Percentiles rank a stretch among this genome's conserved stretches.
Conservation (phyloP, 1,284 basidiomycete genomes). For the Marasmius oreades region DNA sequence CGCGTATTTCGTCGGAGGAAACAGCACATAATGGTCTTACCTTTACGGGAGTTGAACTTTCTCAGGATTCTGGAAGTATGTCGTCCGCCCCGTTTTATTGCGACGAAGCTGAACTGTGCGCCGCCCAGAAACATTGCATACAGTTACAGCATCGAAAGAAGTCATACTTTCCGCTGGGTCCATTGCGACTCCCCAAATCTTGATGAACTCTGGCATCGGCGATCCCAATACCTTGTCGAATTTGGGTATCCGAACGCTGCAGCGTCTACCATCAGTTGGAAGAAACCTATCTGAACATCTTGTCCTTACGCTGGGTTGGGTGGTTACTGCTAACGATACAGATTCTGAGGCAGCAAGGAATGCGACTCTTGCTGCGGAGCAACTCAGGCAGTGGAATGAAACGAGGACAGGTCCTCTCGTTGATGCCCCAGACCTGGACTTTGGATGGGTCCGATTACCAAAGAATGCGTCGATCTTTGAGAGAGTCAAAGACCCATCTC, state of each 20-base stretch:
- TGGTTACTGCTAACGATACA: slow-evolving; percentile 7
- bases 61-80: background rate
- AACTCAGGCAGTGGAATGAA: slow-evolving; percentile 5
- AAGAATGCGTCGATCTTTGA: slow-evolving; percentile 12
- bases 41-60: slow-evolving; percentile 5
- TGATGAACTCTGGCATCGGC: slow-evolving; percentile 9
- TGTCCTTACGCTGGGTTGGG: slow-evolving; percentile 4
- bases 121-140: background rate
- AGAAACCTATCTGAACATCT: slow-evolving; percentile 8
- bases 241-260: slow-evolving; percentile 4
- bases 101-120: no score
- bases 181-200: slow-evolving; percentile 7
- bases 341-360: slow-evolving; percentile 2
- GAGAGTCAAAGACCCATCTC: slow-evolving; percentile 14
- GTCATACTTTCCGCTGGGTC: slow-evolving; percentile 10
- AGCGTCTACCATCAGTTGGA: slow-evolving; percentile 9
- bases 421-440: slow-evolving; percentile 7
- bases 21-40: background rate
- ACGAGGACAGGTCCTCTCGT: slow-evolving; percentile 8
- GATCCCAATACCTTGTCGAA: background rate
- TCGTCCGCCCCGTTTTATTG: background rate
- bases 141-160: slow-evolving; percentile 6
- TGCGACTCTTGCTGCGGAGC: slow-evolving; percentile 3
- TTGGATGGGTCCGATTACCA: slow-evolving; percentile 18
- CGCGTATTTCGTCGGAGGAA: background rate